phyloP scores from a whole-genome alignment of 78 protist species.

The Dictyostelium intermedium region DNA sequence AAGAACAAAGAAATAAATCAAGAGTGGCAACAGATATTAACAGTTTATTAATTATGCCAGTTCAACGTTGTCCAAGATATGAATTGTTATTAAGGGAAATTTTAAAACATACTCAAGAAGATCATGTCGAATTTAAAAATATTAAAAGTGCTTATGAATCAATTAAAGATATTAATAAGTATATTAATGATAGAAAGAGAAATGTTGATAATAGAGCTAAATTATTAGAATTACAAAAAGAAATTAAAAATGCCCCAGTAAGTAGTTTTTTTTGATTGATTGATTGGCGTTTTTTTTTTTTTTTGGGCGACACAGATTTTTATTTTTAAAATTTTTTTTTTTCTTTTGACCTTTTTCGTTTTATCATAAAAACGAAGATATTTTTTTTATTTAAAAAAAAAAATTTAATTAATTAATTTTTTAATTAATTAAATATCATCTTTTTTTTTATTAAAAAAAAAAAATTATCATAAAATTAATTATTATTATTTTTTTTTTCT shows the following conservation, averaged over 20 bases:
- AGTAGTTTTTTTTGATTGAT: background rate
- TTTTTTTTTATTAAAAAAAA: background rate
- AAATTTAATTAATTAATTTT: background rate
- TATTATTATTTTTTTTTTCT: background rate
- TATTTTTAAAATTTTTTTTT: background rate
- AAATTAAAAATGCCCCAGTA: slow-evolving; percentile 68
- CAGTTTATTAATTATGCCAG: slow-evolving; percentile 64
- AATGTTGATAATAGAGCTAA: slow-evolving; percentile 61
- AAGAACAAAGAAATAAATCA: slow-evolving; percentile 40
- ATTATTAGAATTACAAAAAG: slow-evolving; percentile 58
- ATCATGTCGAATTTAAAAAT: slow-evolving; percentile 42
- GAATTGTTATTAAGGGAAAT: slow-evolving; percentile 65
- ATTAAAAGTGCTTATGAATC: slow-evolving; percentile 37
- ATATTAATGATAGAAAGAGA: slow-evolving; percentile 66
- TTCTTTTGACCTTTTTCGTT: background rate
- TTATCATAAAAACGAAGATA: background rate
- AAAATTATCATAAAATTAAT: background rate
- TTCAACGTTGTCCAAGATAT: slow-evolving; percentile 61
- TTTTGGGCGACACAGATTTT: no score
- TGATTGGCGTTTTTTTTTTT: no score
- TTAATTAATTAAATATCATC: background rate
- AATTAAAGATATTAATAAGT: slow-evolving; percentile 37
- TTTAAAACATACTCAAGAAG: slow-evolving; percentile 22
- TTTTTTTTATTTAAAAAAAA: no score
- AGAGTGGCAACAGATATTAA: slow-evolving; percentile 33